Conservation (phyloP, 2,329 filamentous ascomycete species). For the Paecilomyces variotii region DNA sequence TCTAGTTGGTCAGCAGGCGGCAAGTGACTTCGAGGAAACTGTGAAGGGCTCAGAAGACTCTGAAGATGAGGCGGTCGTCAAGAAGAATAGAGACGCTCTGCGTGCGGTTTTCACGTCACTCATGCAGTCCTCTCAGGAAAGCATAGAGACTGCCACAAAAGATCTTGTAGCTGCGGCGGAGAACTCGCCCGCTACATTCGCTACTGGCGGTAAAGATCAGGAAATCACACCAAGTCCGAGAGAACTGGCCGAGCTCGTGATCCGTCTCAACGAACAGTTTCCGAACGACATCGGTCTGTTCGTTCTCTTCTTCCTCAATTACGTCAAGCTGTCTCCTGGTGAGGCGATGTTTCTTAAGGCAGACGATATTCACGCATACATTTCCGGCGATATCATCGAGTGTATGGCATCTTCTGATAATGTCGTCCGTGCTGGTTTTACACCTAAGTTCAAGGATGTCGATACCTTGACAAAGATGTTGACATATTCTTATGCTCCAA, state of each 20-base stretch:
- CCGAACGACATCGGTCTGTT: slow-evolving; percentile 87
- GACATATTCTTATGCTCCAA: slow-evolving; percentile 92
- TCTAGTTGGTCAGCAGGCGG: slow-evolving; percentile 50
- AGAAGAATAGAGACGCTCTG: slow-evolving; percentile 68
- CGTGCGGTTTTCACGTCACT: slow-evolving; percentile 67
- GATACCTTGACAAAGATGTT: slow-evolving; percentile 80
- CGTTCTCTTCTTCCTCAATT: slow-evolving; percentile 96
- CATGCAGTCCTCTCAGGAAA: slow-evolving; percentile 66
- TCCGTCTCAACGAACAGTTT: slow-evolving; percentile 73
- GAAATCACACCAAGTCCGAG: slow-evolving; percentile 36
- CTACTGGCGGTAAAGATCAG: slow-evolving; percentile 38
- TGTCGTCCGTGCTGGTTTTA: slow-evolving; percentile 93
- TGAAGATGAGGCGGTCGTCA: slow-evolving; percentile 36
- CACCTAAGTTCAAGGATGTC: slow-evolving; percentile 97
- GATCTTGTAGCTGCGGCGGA: slow-evolving; percentile 65
- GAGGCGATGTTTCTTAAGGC: slow-evolving; percentile 95
- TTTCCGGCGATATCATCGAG: slow-evolving; percentile 75
- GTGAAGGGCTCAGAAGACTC: slow-evolving; percentile 50
- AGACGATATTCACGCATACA: slow-evolving; percentile 94
- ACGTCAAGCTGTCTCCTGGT: slow-evolving; percentile 75
- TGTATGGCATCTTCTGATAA: slow-evolving; percentile 99
- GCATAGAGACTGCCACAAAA: slow-evolving; percentile 57
- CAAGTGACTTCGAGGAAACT: slow-evolving; percentile 49
- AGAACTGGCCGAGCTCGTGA: slow-evolving; percentile 68
- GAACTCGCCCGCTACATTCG: slow-evolving; percentile 63